These are phyloP conservation scores for Luffa acutangula DNA, from an alignment of 306 rosid genomes.

Conservation along the genomic window DNA sequence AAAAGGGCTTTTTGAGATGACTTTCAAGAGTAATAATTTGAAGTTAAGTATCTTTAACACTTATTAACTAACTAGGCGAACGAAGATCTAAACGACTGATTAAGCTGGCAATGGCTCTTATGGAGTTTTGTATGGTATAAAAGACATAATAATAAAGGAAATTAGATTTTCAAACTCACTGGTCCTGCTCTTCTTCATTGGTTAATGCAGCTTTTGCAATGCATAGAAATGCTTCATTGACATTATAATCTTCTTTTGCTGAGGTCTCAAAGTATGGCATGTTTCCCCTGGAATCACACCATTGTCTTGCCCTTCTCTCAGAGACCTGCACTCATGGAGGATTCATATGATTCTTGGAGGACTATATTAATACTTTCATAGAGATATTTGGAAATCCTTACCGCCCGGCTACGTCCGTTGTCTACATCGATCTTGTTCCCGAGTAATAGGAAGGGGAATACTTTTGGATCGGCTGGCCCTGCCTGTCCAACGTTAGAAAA, in stretches of 20 bases:
- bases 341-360: background rate
- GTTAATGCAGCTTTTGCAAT: conserved; percentile 50
- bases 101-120: too few relatives aligned
- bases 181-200: conserved; percentile 56
- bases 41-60: too few relatives aligned
- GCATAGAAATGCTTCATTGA: conserved; percentile 63
- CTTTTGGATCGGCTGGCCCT: conserved; percentile 35
- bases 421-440: conserved; percentile 79
- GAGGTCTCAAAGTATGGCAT: conserved; percentile 88
- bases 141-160: background rate
- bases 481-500: conserved; percentile 34
- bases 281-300: conserved; percentile 72
- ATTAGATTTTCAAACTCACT: conserved; percentile 28
- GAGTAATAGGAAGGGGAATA: conserved; percentile 64
- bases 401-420: conserved; percentile 53
- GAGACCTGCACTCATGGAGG: conserved; percentile 40
- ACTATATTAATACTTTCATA: background rate
- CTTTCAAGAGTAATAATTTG: background rate
- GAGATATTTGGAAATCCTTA: conserved; percentile 13
- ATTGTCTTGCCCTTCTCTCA: conserved; percentile 54
- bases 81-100: background rate
- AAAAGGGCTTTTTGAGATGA: background rate
- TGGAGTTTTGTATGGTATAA: background rate
- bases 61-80: background rate
- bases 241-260: conserved; percentile 60